Evolutionary conservation across 2,329 filamentous ascomycete genomes (phyloP).

Genomic region (Exophiala viscosa): DNA sequence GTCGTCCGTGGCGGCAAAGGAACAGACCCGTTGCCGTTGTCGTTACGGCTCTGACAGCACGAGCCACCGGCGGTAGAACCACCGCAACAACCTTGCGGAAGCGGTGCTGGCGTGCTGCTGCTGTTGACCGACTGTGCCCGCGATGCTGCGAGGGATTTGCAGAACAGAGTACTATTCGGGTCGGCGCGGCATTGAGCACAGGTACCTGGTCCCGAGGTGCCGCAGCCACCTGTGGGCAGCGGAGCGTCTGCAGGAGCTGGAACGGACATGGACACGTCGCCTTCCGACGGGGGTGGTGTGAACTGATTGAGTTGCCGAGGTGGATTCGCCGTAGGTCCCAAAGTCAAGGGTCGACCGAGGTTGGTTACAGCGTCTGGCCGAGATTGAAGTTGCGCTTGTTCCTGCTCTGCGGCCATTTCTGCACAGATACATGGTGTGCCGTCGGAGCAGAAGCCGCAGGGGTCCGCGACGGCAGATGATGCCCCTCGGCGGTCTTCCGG

Average conservation of each 20-base stretch:
- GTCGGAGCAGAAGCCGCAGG: constrained; percentile 78
- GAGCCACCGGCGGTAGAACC: constrained; percentile 41
- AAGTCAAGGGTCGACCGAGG: constrained; percentile 29
- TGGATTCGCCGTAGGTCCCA: background rate
- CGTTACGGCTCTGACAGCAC: constrained; percentile 27
- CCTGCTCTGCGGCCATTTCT: constrained; percentile 53
- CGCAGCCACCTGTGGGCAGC: constrained; percentile 33
- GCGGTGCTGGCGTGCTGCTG: constrained; percentile 49
- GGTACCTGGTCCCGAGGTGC: constrained; percentile 66
- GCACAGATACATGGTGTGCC: constrained; percentile 80
- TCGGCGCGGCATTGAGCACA: constrained; percentile 75
- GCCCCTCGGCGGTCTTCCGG: constrained; percentile 28
- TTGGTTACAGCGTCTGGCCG: constrained; percentile 25
- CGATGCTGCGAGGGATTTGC: constrained; percentile 70
- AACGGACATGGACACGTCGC: constrained; percentile 55
- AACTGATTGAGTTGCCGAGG: constrained; percentile 39
- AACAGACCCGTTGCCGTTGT: constrained; percentile 26
- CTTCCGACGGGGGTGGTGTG: constrained; percentile 52
- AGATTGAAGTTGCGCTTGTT: constrained; percentile 19
- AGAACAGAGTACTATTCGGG: constrained; percentile 77
- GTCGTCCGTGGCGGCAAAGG: constrained; percentile 21
- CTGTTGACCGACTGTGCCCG: constrained; percentile 45
- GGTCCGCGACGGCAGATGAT: constrained; percentile 54
- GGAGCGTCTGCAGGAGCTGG: constrained; percentile 31
- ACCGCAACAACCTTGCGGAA: constrained; percentile 58